A percentile compares a stretch with the other conserved stretches of the same genome.
These are phyloP conservation scores for Naganishia kalamii DNA, from an alignment of 768 basidiomycete species.

Conservation along the genomic window DNA sequence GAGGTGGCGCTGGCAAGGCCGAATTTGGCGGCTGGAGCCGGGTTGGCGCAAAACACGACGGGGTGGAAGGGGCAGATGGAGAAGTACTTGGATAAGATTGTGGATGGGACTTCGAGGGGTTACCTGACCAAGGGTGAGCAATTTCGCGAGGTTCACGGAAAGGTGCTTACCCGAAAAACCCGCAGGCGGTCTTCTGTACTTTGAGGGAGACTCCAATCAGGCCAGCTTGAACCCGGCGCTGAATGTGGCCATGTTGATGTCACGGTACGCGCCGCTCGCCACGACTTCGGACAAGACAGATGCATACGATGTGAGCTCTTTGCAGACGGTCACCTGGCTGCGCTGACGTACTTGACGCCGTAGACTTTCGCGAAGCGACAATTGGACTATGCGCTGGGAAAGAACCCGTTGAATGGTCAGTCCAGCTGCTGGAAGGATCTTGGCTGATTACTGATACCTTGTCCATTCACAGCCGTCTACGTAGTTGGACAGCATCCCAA, in stretches of 20 bases:
- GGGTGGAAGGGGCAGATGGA: conserved; percentile 68
- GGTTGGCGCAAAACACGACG: conserved; percentile 52
- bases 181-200: conserved; percentile 72
- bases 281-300: conserved; percentile 56
- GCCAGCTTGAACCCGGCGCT: conserved; percentile 74
- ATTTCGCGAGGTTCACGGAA: not conserved
- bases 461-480: conserved; percentile 58
- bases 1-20: conserved; percentile 63
- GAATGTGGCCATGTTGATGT: conserved; percentile 76
- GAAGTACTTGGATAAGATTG: conserved; percentile 65
- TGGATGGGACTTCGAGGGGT: conserved; percentile 55
- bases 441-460: not conserved
- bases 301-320: conserved; percentile 56
- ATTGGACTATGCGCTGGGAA: conserved; percentile 73
- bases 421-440: conserved; percentile 18
- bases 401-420: conserved; percentile 80
- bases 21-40: conserved; percentile 49
- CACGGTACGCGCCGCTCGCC: conserved; percentile 68
- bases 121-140: conserved; percentile 59
- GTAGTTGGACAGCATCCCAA: conserved; percentile 85
- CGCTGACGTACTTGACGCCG: not conserved
- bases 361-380: conserved; percentile 71
- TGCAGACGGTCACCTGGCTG: not conserved
- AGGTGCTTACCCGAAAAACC: conserved; percentile 4
- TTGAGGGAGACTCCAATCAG: conserved; percentile 71